Conservation (phyloP, 2,329 filamentous ascomycete species). For the Ceratocystiopsis brevicomis region DNA sequence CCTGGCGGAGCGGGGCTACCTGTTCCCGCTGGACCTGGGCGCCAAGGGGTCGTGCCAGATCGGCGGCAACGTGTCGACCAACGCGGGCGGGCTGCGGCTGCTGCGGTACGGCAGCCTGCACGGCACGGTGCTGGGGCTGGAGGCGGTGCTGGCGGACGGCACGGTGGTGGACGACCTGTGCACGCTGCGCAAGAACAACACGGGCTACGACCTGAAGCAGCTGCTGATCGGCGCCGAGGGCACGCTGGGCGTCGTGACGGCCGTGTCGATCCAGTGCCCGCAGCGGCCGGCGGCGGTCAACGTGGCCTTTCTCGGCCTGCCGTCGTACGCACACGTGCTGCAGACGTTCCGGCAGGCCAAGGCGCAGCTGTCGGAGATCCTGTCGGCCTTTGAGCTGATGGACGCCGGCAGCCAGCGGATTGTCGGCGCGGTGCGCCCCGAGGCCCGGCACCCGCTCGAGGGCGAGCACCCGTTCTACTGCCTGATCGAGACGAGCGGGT, state of each 20-base stretch:
- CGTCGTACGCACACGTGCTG: constrained; percentile 79
- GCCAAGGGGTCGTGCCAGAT: constrained; percentile 95
- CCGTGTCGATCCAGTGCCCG: constrained; percentile 72
- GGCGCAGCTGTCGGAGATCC: constrained; percentile 74
- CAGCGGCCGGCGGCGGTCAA: constrained; percentile 77
- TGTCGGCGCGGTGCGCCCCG: constrained; percentile 50
- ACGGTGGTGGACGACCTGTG: constrained; percentile 80
- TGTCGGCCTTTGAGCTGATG: constrained; percentile 97
- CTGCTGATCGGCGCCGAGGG: constrained; percentile 92
- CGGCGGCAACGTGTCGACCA: constrained; percentile 88
- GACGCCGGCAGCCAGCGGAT: constrained; percentile 66
- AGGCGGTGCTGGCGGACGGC: constrained; percentile 84
- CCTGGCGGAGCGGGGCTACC: constrained; percentile 62
- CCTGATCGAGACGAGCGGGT: constrained; percentile 87
- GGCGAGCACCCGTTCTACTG: constrained; percentile 85
- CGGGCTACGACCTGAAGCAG: constrained; percentile 92
- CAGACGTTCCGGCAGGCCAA: constrained; percentile 78
- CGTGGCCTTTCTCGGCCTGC: constrained; percentile 81
- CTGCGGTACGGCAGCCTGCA: constrained; percentile 88
- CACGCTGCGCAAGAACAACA: constrained; percentile 92
- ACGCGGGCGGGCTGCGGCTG: constrained; percentile 78
- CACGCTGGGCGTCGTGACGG: constrained; percentile 87
- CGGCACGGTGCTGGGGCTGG: constrained; percentile 77
- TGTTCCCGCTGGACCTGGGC: constrained; percentile 93
- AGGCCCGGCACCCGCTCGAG: constrained; percentile 64